Evolutionary conservation across 2,329 filamentous ascomycete genomes (phyloP).

Genomic region (Aspergillus tubingensis): DNA sequence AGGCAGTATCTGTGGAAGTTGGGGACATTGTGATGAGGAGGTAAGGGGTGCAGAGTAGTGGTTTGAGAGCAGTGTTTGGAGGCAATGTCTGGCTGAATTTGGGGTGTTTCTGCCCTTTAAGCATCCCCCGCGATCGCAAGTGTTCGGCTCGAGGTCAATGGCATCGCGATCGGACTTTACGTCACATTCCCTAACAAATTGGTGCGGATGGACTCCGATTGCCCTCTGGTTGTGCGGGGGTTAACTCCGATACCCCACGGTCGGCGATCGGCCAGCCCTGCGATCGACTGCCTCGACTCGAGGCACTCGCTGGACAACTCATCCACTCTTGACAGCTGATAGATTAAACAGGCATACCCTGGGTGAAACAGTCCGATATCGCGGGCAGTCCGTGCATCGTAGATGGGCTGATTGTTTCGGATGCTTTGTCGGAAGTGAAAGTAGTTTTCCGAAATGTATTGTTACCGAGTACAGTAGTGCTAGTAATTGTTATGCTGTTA

Average conservation of each 20-base stretch:
- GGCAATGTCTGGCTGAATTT: background rate
- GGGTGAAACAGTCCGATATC: background rate
- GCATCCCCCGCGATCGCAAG: background rate
- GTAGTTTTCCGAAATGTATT: too few species aligned
- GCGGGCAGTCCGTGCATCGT: background rate
- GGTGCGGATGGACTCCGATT: background rate
- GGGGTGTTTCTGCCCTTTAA: background rate
- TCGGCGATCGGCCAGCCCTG: constrained; percentile 3
- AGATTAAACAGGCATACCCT: too few species aligned
- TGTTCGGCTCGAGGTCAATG: constrained; percentile 1
- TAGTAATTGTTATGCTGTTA: too few species aligned
- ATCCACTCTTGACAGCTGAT: background rate
- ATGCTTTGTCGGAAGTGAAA: too few species aligned
- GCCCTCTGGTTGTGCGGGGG: too few species aligned
- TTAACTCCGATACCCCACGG: background rate
- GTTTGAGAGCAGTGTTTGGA: too few species aligned
- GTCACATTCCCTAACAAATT: background rate
- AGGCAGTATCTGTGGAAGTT: background rate
- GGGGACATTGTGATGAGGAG: background rate
- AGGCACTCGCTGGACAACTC: background rate
- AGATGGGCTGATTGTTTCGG: too few species aligned
- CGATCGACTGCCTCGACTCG: constrained; percentile 2
- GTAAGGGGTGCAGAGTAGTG: too few species aligned
- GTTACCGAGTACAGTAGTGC: too few species aligned
- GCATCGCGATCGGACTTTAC: background rate